Evolutionary conservation across 192 early-diverging fungal genomes (phyloP).

Genomic region (Podila epicladia): DNA sequence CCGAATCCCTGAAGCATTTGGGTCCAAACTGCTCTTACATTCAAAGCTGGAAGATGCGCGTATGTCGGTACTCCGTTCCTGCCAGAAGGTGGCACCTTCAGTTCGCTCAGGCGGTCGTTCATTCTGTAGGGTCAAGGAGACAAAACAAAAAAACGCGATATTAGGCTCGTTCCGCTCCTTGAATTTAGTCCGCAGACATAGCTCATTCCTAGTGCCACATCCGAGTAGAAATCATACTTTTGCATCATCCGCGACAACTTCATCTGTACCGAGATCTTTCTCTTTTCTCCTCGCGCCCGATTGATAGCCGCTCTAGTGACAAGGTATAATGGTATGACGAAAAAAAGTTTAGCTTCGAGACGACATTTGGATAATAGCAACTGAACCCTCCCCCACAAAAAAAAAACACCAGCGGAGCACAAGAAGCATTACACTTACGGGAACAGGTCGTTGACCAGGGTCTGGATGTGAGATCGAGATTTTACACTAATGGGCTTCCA

Average conservation of each 20-base stretch:
- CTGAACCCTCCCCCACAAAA: too few species aligned
- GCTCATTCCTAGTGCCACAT: not conserved
- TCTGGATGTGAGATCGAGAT: conserved; percentile 38
- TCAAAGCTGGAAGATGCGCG: conserved; percentile 14
- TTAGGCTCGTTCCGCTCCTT: too few species aligned
- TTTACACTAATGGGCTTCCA: conserved; percentile 40
- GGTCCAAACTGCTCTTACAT: conserved; percentile 9
- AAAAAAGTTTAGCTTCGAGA: not conserved
- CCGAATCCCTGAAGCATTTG: too few species aligned
- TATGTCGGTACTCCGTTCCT: conserved; percentile 13
- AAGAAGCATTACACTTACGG: conserved; percentile 11
- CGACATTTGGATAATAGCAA: not conserved
- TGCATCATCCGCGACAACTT: conserved; percentile 34
- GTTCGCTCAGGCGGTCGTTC: conserved; percentile 41
- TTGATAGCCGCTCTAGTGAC: conserved; percentile 28
- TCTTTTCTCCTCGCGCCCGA: conserved; percentile 27
- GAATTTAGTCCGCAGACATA: too few species aligned
- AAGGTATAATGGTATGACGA: not conserved
- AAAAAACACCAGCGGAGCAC: not conserved
- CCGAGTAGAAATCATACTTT: conserved; percentile 15
- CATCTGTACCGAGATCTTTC: conserved; percentile 36
- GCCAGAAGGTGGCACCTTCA: conserved; percentile 24
- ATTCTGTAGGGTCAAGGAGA: conserved; percentile 2
- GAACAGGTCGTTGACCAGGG: conserved; percentile 16
- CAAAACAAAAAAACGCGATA: too few species aligned